phyloP scores from a whole-genome alignment of 345 rosid species.

The Physaria fendleri region DNA sequence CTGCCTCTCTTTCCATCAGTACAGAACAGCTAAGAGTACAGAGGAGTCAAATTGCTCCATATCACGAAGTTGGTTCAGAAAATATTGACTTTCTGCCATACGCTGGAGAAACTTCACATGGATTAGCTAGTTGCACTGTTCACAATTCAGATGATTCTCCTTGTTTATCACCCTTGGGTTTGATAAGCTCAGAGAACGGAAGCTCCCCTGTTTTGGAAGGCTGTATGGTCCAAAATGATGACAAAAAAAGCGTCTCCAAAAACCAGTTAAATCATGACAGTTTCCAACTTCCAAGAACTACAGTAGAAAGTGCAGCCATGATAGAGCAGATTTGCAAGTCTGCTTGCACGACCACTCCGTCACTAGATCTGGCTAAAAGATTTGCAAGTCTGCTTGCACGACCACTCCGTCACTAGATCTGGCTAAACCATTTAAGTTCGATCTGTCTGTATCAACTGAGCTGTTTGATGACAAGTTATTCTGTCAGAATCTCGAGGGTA shows the following conservation, averaged over 20 bases:
- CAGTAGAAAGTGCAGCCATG: slow-evolving; percentile 47
- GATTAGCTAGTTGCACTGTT: slow-evolving; percentile 22
- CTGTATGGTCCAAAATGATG: slow-evolving; percentile 47
- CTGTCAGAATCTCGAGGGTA: slow-evolving; percentile 31
- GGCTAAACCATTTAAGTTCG: slow-evolving; percentile 39
- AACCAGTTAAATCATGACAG: slow-evolving; percentile 40
- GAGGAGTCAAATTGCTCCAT: slow-evolving; percentile 29
- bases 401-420: slow-evolving; percentile 53
- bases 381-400: slow-evolving; percentile 55
- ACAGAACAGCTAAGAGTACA: slow-evolving; percentile 24
- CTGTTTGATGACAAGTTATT: slow-evolving; percentile 46
- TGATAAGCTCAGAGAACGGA: slow-evolving; percentile 30
- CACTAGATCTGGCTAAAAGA: slow-evolving; percentile 40
- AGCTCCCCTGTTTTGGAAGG: slow-evolving; percentile 56
- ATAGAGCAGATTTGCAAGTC: slow-evolving; percentile 68
- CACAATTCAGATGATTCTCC: slow-evolving; percentile 32
- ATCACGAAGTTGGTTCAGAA: slow-evolving; percentile 23
- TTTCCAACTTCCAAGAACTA: slow-evolving; percentile 43
- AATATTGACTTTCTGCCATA: slow-evolving; percentile 25
- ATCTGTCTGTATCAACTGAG: slow-evolving; percentile 64
- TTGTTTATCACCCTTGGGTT: slow-evolving; percentile 22
- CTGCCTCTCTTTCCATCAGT: slow-evolving; percentile 27
- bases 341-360: slow-evolving; percentile 54
- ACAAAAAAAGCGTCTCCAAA: slow-evolving; percentile 27
- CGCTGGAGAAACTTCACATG: slow-evolving; percentile 27